phyloP scores from a whole-genome alignment of 306 rosid species.

The Acmispon strigosus region DNA sequence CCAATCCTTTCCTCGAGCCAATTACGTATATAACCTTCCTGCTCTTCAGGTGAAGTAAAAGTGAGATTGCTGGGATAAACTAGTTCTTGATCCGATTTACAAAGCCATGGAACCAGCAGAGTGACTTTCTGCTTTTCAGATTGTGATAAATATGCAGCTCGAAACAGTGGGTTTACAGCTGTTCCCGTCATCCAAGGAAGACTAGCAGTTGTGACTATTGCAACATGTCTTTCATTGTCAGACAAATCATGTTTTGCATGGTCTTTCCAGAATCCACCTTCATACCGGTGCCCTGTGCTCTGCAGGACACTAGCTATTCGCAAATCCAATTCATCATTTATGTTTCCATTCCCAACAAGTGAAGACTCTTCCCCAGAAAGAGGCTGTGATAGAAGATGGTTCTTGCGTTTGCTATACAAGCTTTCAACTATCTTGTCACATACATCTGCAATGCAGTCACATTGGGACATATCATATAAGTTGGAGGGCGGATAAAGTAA shows the following conservation, averaged over 20 bases:
- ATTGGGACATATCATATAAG: conserved; percentile 19
- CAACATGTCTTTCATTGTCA: conserved; percentile 68
- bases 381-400: conserved; percentile 47
- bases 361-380: conserved; percentile 59
- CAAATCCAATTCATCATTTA: conserved; percentile 69
- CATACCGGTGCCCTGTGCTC: conserved; percentile 85
- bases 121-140: conserved; percentile 80
- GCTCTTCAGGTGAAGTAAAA: conserved; percentile 89
- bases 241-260: conserved; percentile 52
- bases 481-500: not conserved
- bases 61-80: conserved; percentile 78
- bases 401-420: conserved; percentile 82
- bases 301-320: conserved; percentile 93
- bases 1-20: conserved; percentile 99
- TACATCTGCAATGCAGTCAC: conserved; percentile 60
- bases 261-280: conserved; percentile 89
- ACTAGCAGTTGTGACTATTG: conserved; percentile 97
- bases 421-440: conserved; percentile 88
- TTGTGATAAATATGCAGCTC: conserved; percentile 91
- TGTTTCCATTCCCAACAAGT: conserved; percentile 55
- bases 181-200: conserved; percentile 99
- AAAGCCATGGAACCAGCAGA: conserved; percentile 92
- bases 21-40: conserved; percentile 76
- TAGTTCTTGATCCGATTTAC: conserved; percentile 82
- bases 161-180: conserved; percentile 90